A percentile compares a stretch with the other conserved stretches of the same genome.
phyloP scores from a whole-genome alignment of 768 basidiomycete genomes.

The Albatrellus ellisii region DNA sequence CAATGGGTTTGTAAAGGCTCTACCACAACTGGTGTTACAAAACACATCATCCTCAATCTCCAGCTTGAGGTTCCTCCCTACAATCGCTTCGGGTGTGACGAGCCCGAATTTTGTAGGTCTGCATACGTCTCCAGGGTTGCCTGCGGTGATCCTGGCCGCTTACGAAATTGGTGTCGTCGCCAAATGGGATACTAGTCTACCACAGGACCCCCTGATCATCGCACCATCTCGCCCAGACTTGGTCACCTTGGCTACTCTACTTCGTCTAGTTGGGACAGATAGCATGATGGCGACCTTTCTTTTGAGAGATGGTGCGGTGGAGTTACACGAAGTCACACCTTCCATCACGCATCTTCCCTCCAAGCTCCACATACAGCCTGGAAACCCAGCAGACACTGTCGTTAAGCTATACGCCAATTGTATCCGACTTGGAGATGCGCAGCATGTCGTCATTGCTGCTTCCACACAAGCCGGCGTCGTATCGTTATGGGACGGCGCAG shows the following conservation, averaged over 20 bases:
- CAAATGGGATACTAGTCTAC: constrained; percentile 33
- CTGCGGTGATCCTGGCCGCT: constrained; percentile 14
- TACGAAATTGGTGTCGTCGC: constrained; percentile 49
- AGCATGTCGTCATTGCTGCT: constrained; percentile 42
- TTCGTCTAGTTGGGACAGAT: constrained; percentile 34
- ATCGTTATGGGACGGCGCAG: constrained; percentile 66
- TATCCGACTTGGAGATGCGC: constrained; percentile 35
- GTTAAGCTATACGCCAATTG: constrained; percentile 39
- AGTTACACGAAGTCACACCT: constrained; percentile 41
- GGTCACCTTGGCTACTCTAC: constrained; percentile 35
- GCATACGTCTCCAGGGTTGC: constrained; percentile 15
- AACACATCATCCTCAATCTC: constrained; percentile 33
- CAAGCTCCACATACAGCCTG: constrained; percentile 28
- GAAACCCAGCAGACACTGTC: constrained; percentile 42
- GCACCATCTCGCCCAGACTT: constrained; percentile 28
- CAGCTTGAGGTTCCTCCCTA: constrained; percentile 33
- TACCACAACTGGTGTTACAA: constrained; percentile 29
- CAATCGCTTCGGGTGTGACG: constrained; percentile 10
- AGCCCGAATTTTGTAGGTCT: constrained; percentile 12
- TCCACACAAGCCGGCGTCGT: constrained; percentile 55
- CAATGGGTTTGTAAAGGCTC: constrained; percentile 22
- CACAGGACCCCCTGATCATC: constrained; percentile 23
- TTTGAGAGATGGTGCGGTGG: constrained; percentile 52
- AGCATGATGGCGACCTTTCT: constrained; percentile 42
- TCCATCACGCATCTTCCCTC: no score